Evolutionary conservation across 129 eudicot genomes (phyloP).

Genomic region (Pulicaria dysenterica): DNA sequence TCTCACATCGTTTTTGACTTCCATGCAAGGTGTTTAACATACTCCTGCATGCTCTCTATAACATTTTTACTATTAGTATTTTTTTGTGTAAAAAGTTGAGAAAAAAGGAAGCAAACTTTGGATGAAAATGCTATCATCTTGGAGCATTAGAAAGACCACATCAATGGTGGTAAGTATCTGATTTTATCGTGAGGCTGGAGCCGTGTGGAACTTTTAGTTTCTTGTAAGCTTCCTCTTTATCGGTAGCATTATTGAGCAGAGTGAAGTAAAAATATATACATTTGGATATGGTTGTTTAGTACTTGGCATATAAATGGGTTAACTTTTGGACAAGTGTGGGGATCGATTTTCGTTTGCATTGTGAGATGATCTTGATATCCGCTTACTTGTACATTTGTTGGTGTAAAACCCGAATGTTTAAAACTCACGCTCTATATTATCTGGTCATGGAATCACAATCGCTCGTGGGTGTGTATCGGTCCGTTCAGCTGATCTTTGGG

Average conservation of each 20-base stretch:
- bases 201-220: background rate
- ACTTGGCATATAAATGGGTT: background rate
- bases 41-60: slow-evolving; percentile 16
- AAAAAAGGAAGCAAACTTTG: background rate
- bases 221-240: background rate
- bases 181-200: background rate
- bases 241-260: background rate
- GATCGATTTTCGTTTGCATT: slow-evolving; percentile 1
- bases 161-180: background rate
- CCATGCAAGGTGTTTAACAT: background rate
- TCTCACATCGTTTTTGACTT: slow-evolving; percentile 20
- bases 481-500: no score
- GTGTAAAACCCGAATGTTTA: no score
- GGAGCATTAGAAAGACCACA: background rate
- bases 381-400: no score
- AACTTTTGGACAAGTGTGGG: background rate
- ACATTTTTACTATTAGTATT: slow-evolving; percentile 8
- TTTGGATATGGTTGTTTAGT: slow-evolving; percentile 13
- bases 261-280: background rate
- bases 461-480: no score
- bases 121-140: slow-evolving; percentile 1
- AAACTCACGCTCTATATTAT: no score
- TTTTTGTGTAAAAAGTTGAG: background rate
- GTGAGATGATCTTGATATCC: slow-evolving; percentile 12
- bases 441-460: no score